phyloP scores from a whole-genome alignment of 371 early-diverging fungal species.

The Paramicrosporidium saccamoebae region DNA sequence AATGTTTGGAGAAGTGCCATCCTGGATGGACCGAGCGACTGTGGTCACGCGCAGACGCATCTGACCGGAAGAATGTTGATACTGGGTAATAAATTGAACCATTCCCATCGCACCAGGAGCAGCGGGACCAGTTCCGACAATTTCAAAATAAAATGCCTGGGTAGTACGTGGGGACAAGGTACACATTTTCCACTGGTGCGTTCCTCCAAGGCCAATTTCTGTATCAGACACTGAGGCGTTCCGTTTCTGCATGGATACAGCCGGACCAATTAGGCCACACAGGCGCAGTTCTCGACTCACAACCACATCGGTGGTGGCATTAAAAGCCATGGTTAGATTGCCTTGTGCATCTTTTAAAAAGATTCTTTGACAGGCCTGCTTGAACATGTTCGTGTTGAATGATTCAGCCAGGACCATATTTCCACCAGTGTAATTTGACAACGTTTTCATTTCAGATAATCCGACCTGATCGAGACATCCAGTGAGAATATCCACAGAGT shows the following conservation, averaged over 20 bases:
- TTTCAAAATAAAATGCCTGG: conserved; percentile 74
- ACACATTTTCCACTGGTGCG: conserved; percentile 78
- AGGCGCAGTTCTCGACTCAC: conserved; percentile 75
- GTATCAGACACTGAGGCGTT: conserved; percentile 72
- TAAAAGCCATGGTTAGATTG: conserved; percentile 76
- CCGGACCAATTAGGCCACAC: conserved; percentile 82
- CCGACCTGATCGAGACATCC: conserved; percentile 88
- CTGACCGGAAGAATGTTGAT: conserved; percentile 74
- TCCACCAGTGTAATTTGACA: conserved; percentile 79
- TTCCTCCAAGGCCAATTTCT: conserved; percentile 85
- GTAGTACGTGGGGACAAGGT: conserved; percentile 55
- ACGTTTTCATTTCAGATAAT: conserved; percentile 78
- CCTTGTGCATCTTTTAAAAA: conserved; percentile 67
- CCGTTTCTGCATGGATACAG: conserved; percentile 61
- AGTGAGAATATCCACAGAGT: conserved; percentile 60
- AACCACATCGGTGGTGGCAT: conserved; percentile 86
- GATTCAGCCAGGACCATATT: conserved; percentile 83
- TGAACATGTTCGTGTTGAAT: conserved; percentile 79
- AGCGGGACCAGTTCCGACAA: conserved; percentile 44
- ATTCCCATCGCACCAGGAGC: conserved; percentile 55
- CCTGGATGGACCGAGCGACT: conserved; percentile 68
- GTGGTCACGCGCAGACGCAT: conserved; percentile 77
- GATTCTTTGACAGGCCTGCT: conserved; percentile 71
- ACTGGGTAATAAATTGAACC: conserved; percentile 76
- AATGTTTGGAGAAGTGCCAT: conserved; percentile 56